phyloP scores from a whole-genome alignment of 352 stramenopile genomes.

The Achlya hypogyna region DNA sequence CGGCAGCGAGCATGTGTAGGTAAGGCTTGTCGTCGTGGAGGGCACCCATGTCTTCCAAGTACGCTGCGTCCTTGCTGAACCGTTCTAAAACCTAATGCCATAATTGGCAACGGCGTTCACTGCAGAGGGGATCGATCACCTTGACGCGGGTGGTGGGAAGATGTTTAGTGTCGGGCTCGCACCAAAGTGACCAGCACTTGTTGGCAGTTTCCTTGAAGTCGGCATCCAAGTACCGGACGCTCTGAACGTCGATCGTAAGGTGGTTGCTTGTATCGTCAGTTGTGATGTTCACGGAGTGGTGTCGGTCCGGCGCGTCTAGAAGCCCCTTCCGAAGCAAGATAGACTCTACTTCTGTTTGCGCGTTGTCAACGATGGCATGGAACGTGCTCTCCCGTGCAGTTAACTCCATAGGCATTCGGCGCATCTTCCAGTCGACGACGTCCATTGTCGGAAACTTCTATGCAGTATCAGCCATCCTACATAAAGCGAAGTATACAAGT shows the following conservation, averaged over 20 bases:
- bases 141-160: background rate
- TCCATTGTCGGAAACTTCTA: background rate
- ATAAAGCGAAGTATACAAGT: background rate
- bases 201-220: background rate
- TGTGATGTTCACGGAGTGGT: background rate
- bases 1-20: background rate
- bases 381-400: background rate
- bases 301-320: background rate
- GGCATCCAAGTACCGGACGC: background rate
- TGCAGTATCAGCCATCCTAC: background rate
- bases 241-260: background rate
- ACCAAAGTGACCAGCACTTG: background rate
- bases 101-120: background rate
- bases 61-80: background rate
- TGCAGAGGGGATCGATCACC: background rate
- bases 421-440: background rate
- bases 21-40: background rate
- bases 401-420: background rate
- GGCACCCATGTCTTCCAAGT: background rate
- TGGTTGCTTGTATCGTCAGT: background rate
- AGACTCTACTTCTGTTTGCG: background rate
- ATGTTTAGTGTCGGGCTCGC: background rate
- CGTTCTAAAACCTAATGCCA: background rate
- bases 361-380: background rate
- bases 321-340: background rate